Conservation (phyloP, 305 asterid species). For the Andrographis paniculata region DNA sequence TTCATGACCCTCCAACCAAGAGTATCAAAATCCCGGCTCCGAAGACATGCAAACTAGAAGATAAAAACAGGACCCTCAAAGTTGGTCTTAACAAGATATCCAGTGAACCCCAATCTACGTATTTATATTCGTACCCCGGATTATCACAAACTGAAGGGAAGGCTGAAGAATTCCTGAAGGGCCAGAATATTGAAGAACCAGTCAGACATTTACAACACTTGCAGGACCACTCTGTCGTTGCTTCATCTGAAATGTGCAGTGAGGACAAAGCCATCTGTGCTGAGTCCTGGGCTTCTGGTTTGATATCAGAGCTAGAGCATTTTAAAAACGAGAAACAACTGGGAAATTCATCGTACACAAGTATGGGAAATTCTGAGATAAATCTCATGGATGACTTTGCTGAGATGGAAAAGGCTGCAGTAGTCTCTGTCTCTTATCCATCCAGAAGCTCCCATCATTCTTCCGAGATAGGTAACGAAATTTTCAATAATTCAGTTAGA, state of each 20-base stretch:
- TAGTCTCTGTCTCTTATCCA: slow-evolving; percentile 33
- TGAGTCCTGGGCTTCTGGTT: slow-evolving; percentile 65
- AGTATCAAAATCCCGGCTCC: slow-evolving; percentile 31
- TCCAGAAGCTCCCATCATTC: slow-evolving; percentile 29
- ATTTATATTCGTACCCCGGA: slow-evolving; percentile 23
- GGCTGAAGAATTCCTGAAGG: slow-evolving; percentile 16
- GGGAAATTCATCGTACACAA: slow-evolving; percentile 27
- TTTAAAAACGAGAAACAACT: slow-evolving; percentile 35
- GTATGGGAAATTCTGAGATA: slow-evolving; percentile 47
- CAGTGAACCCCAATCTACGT: slow-evolving; percentile 25
- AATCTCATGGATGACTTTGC: slow-evolving; percentile 88
- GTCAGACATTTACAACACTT: slow-evolving; percentile 20
- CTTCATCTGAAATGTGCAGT: slow-evolving; percentile 54
- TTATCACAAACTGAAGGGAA: slow-evolving; percentile 22
- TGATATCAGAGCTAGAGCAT: slow-evolving; percentile 51
- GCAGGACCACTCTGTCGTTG: slow-evolving; percentile 32
- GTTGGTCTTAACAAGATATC: slow-evolving; percentile 31
- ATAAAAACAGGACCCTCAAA: slow-evolving; percentile 51
- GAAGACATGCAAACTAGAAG: slow-evolving; percentile 42
- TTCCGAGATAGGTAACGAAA: slow-evolving; percentile 23
- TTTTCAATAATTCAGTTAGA: slow-evolving; percentile 15
- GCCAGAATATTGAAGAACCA: slow-evolving; percentile 22
- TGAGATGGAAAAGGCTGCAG: slow-evolving; percentile 86
- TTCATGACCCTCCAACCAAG: slow-evolving; percentile 30
- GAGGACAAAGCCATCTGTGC: slow-evolving; percentile 59